These are phyloP conservation scores for Calocera viscosa DNA, from an alignment of 768 basidiomycete species.

Conservation along the genomic window DNA sequence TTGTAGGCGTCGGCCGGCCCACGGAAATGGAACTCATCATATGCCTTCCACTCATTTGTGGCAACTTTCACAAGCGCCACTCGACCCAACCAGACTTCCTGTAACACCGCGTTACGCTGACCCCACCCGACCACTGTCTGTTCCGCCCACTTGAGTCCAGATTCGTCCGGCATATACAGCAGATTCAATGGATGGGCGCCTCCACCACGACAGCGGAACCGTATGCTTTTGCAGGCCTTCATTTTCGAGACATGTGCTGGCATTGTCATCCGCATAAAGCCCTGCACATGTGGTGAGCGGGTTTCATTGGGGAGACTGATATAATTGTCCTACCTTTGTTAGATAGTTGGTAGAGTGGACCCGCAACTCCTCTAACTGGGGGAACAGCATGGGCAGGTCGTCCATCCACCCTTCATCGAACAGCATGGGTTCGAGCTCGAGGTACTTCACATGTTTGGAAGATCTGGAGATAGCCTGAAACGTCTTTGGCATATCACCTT, in stretches of 20 bases:
- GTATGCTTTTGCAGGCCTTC: neutral
- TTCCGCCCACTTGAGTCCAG: neutral
- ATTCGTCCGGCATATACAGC: neutral
- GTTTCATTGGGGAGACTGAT: neutral
- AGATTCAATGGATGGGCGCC: neutral
- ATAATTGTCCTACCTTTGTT: neutral
- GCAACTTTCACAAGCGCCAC: neutral
- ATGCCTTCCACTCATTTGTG: neutral
- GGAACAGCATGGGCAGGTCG: neutral
- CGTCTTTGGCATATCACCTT: neutral
- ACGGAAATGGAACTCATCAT: conserved; percentile 2
- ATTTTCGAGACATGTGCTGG: neutral
- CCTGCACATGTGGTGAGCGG: neutral
- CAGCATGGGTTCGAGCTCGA: neutral
- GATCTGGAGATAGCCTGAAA: neutral
- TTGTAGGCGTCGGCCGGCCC: neutral
- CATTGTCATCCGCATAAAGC: neutral
- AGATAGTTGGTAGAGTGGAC: neutral
- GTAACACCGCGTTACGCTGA: neutral
- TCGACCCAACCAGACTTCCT: neutral
- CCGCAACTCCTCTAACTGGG: neutral
- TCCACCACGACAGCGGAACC: neutral
- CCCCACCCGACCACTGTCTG: neutral
- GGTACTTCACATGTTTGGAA: neutral
- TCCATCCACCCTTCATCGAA: conserved; percentile 5